Evolutionary conservation across 495 filamentous ascomycete genomes (phyloP).

Genomic region (Tuber indicum): DNA sequence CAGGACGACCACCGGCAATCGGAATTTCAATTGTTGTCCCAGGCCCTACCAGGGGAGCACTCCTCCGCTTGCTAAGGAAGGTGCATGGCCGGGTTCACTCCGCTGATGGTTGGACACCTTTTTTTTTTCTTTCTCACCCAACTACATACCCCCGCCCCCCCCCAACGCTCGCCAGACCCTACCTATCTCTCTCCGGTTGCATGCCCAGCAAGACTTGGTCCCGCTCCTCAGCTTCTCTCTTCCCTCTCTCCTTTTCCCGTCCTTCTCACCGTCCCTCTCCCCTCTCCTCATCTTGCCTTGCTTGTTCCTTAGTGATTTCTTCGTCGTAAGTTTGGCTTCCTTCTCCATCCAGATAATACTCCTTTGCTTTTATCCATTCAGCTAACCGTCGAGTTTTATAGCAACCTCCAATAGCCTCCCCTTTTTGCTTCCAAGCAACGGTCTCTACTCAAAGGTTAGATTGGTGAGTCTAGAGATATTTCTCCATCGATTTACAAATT

Average conservation of each 20-base stretch:
- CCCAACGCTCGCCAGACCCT: slow-evolving; percentile 4
- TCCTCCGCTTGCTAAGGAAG: not conserved
- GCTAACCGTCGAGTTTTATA: not conserved
- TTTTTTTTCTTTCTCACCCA: not conserved
- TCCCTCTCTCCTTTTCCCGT: slow-evolving; percentile 31
- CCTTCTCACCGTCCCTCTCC: slow-evolving; percentile 6
- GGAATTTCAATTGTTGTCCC: not conserved
- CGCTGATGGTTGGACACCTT: not conserved
- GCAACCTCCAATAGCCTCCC: not conserved
- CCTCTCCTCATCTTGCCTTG: slow-evolving; percentile 7
- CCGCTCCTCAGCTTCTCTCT: slow-evolving; percentile 25
- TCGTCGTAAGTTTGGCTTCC: slow-evolving; percentile 19
- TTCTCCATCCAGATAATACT: not conserved
- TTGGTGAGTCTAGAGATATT: slow-evolving; percentile 28
- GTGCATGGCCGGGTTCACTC: not conserved
- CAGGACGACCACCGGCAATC: slow-evolving; percentile 4
- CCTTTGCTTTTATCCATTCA: not conserved
- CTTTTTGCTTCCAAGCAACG: not conserved
- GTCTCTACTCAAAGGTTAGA: slow-evolving; percentile 16
- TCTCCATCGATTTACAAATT: slow-evolving; percentile 12
- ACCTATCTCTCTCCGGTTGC: not conserved
- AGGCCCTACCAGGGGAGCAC: not conserved
- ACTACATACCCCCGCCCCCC: not conserved
- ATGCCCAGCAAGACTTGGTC: slow-evolving; percentile 25
- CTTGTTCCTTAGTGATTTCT: slow-evolving; percentile 17